Evolutionary conservation across 208 protist species (phyloP), one percentile per base, ranked within the genome.

Genomic region (Leishmania mexicana): DNA sequence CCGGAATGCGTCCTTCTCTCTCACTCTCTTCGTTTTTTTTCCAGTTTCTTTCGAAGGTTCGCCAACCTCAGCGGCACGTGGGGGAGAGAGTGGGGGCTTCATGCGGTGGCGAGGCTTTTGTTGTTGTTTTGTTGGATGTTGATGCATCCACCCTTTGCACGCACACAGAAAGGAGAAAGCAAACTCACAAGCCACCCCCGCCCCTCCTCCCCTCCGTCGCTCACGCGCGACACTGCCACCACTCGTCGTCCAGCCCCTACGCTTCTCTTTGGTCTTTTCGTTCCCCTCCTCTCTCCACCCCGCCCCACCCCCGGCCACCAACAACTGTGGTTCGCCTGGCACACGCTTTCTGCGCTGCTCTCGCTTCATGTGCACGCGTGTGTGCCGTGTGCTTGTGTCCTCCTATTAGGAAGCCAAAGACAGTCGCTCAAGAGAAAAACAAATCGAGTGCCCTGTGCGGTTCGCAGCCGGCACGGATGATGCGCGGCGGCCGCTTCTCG

Each of bases 261-360:
- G 21, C 65, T 75, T 75, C 40, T 67, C n/a, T 49, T 81, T n/a
- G 1, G 71, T 72, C 8, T 71, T 65, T 6, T 78, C 19, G 57
- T 45, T 65, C 51, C 21, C 19, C 49, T 49, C 31, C 49, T 35
- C 45, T 31, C 19, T 35, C 45, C 7, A 10, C 45, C 70, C 45
- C 7, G 2, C 45, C 70, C 21, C 40, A 21, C 38, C 45, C 40
- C 35, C 68, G 15, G 15, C 65, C 31, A 67, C 7, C 62, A 67
- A 40, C 31, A 67, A 19, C 62, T n/a, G 57, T 62, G 57, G 57
- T 62, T 65, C 60, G 60, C 65, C 65, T 7, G 3, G 17, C 17
- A 6, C 31, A 45, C 21, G 60, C n/a, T 21, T 45, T 45, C 38
- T 8, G 57, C 24, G 57, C 57, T 10, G 24, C 57, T n/a, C 57